These are phyloP conservation scores for Fulvia fulva DNA, from an alignment of 2,329 filamentous ascomycete genomes.

Conservation along the genomic window DNA sequence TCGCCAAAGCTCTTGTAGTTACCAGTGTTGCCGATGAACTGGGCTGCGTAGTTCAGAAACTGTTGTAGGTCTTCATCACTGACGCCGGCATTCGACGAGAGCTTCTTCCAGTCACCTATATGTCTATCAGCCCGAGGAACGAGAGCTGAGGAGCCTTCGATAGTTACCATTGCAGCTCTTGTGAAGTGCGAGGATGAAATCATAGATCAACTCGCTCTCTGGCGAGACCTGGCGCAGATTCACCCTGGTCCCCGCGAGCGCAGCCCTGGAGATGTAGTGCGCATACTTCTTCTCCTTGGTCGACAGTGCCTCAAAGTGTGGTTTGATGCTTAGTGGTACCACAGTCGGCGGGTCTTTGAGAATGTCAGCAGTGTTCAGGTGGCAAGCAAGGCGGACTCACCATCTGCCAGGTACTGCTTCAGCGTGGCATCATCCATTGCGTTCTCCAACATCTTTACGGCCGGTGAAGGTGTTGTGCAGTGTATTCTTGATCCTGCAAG, in stretches of 20 bases:
- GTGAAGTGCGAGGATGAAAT: slow-evolving; percentile 52
- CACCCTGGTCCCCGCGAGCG: slow-evolving; percentile 48
- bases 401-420: slow-evolving; percentile 81
- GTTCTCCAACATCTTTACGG: slow-evolving; percentile 9
- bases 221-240: slow-evolving; percentile 51
- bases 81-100: slow-evolving; percentile 42
- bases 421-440: slow-evolving; percentile 43
- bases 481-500: not conserved
- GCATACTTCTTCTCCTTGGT: slow-evolving; percentile 74
- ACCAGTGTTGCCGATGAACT: slow-evolving; percentile 53
- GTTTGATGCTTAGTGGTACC: slow-evolving; percentile 83
- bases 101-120: slow-evolving; percentile 46
- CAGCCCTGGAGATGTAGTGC: slow-evolving; percentile 70
- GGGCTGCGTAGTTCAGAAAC: slow-evolving; percentile 42
- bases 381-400: not conserved
- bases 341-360: slow-evolving; percentile 67
- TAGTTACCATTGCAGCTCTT: slow-evolving; percentile 37
- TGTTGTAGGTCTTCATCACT: slow-evolving; percentile 38
- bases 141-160: not conserved
- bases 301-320: slow-evolving; percentile 75
- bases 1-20: slow-evolving; percentile 52
- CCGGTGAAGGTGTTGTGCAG: not conserved
- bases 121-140: slow-evolving; percentile 8
- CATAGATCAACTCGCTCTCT: slow-evolving; percentile 51
- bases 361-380: not conserved